phyloP scores from a whole-genome alignment of 495 filamentous ascomycete species.

The Cladorrhinum samala region DNA sequence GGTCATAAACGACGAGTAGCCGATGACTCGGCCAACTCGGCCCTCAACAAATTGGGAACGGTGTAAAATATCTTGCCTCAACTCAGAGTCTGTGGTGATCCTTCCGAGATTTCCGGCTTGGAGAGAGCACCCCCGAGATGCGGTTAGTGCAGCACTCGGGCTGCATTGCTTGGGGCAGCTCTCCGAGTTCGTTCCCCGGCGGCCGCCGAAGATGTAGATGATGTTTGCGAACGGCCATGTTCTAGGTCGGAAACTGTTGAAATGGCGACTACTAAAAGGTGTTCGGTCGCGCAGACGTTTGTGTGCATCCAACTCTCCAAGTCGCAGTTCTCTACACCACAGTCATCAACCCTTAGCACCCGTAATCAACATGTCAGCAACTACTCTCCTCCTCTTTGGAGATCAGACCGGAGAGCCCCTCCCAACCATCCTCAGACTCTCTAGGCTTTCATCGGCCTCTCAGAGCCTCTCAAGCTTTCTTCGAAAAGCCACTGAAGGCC shows the following conservation, averaged over 20 bases:
- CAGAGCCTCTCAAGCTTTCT: slow-evolving; percentile 7
- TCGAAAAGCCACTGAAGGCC: slow-evolving; percentile 4
- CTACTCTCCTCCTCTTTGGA: slow-evolving; percentile 14
- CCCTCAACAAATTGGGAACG: background rate
- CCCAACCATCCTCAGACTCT: slow-evolving; percentile 8
- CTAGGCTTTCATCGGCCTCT: background rate
- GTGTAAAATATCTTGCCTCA: background rate
- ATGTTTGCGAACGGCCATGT: too few species aligned
- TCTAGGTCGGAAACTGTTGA: too few species aligned
- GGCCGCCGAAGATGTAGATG: too few species aligned
- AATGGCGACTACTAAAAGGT: too few species aligned
- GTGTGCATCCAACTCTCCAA: too few species aligned
- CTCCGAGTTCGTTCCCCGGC: too few species aligned
- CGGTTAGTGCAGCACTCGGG: background rate
- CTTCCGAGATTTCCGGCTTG: background rate
- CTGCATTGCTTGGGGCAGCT: too few species aligned
- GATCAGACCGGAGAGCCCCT: slow-evolving; percentile 16
- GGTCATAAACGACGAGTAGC: too few species aligned
- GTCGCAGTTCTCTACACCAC: background rate
- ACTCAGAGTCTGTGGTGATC: background rate
- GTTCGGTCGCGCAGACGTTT: too few species aligned
- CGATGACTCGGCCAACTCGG: background rate
- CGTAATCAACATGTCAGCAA: slow-evolving; percentile 6
- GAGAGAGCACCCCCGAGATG: background rate
- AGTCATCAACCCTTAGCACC: too few species aligned